Percentiles rank a stretch among this genome's conserved stretches.
Conservation (phyloP, 257 asterid genomes). For the Ophiorrhiza pumila region DNA sequence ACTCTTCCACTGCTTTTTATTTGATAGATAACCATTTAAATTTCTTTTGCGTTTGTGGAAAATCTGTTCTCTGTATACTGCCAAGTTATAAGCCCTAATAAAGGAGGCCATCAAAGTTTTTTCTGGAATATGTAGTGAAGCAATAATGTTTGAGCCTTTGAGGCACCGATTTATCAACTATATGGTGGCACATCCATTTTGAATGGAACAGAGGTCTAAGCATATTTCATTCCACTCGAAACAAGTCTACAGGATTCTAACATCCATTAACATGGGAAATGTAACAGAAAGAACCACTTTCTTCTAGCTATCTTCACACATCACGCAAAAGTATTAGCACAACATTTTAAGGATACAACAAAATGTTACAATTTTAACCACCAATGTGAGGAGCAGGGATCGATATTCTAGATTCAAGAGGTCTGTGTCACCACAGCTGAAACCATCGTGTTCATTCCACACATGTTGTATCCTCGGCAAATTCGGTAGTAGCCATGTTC, state of each 20-base stretch:
- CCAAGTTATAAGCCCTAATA: no score
- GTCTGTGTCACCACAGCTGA: slow-evolving; percentile 58
- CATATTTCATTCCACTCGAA: background rate
- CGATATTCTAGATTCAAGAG: slow-evolving; percentile 16
- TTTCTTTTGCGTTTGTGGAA: no score
- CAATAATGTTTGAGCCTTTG: background rate
- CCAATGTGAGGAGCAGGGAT: background rate
- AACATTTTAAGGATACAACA: background rate
- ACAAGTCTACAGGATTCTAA: background rate
- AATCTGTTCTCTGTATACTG: no score
- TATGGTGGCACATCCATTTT: background rate
- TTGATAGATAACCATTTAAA: no score
- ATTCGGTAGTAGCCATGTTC: slow-evolving; percentile 63
- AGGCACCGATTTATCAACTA: background rate
- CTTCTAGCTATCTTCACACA: no score
- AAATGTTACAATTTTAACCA: background rate
- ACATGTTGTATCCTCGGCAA: slow-evolving; percentile 75
- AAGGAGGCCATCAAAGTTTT: no score
- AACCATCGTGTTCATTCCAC: slow-evolving; percentile 80
- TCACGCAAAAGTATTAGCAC: no score
- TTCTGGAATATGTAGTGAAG: no score
- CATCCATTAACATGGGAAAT: background rate
- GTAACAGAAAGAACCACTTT: no score
- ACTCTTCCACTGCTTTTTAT: no score
- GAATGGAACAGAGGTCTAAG: background rate